These are phyloP conservation scores for Auriculariales sp. DNA, from an alignment of 768 basidiomycete genomes.

Conservation along the genomic window DNA sequence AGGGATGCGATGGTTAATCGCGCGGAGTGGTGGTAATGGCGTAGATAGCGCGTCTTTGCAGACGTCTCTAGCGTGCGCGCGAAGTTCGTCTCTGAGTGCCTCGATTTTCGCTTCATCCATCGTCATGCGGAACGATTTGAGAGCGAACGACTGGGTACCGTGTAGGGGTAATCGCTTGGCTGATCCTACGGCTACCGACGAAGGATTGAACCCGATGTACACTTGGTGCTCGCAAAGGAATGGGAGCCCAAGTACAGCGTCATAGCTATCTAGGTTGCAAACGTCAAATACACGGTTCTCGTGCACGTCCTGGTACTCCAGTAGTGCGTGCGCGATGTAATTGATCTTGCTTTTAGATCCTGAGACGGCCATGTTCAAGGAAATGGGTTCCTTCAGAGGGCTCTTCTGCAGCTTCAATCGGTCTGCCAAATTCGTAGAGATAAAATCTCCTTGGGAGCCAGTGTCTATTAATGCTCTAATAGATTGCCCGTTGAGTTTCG, in stretches of 20 bases:
- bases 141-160: background rate
- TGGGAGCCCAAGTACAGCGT: conserved; percentile 21
- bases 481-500: background rate
- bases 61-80: background rate
- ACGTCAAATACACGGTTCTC: conserved; percentile 13
- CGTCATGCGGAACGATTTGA: background rate
- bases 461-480: conserved; percentile 5
- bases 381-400: conserved; percentile 1
- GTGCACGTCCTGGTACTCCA: conserved; percentile 4
- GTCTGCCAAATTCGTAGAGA: conserved; percentile 6
- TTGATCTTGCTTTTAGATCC: conserved; percentile 6
- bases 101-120: background rate
- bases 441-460: conserved; percentile 6
- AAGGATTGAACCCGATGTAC: conserved; percentile 12
- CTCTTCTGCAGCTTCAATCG: conserved; percentile 1
- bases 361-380: conserved; percentile 6
- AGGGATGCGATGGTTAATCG: conserved; percentile 27
- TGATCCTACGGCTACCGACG: background rate
- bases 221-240: conserved; percentile 21
- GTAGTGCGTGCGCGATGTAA: background rate
- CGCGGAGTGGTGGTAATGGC: conserved; percentile 21
- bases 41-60: conserved; percentile 8
- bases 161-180: background rate
- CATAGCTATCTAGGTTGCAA: conserved; percentile 22
- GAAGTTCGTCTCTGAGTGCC: background rate